Percentiles rank a stretch among this genome's conserved stretches.
phyloP scores from a whole-genome alignment of 768 basidiomycete species.

The Amyloporia xantha region DNA sequence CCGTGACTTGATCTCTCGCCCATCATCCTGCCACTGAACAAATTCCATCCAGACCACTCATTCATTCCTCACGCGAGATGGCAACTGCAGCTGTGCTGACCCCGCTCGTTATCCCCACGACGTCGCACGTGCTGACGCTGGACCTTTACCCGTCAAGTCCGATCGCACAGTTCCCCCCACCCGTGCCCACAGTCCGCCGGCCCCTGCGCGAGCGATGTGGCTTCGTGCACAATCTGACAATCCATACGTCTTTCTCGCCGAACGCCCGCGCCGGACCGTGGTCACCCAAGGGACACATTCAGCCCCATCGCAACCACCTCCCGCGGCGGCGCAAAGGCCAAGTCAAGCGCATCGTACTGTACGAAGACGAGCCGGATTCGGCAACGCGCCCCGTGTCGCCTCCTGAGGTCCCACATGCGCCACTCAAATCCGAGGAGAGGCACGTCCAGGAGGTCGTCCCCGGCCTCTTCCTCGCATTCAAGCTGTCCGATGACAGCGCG shows the following conservation, averaged over 20 bases:
- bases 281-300: conserved; percentile 17
- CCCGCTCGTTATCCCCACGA: not conserved
- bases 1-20: conserved; percentile 7
- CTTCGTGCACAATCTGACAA: conserved; percentile 9
- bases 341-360: conserved; percentile 11
- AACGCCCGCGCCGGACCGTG: conserved; percentile 7
- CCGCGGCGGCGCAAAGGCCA: conserved; percentile 17
- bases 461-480: conserved; percentile 19
- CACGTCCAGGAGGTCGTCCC: conserved; percentile 20
- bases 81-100: not conserved
- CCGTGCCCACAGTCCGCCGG: conserved; percentile 6
- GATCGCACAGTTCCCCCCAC: conserved; percentile 13
- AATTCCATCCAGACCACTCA: conserved; percentile 1
- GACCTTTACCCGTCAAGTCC: conserved; percentile 15
- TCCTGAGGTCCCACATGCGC: not conserved
- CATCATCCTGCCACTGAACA: not conserved
- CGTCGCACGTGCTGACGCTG: not conserved
- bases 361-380: conserved; percentile 4
- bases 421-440: conserved; percentile 6
- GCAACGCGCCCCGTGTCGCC: conserved; percentile 1
- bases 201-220: conserved; percentile 16
- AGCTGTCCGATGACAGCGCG: conserved; percentile 1
- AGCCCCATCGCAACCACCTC: conserved; percentile 20
- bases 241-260: conserved; percentile 8
- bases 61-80: not conserved